These are phyloP conservation scores for Mortierella sp. DNA, from an alignment of 371 early-diverging fungal species.

Conservation along the genomic window DNA sequence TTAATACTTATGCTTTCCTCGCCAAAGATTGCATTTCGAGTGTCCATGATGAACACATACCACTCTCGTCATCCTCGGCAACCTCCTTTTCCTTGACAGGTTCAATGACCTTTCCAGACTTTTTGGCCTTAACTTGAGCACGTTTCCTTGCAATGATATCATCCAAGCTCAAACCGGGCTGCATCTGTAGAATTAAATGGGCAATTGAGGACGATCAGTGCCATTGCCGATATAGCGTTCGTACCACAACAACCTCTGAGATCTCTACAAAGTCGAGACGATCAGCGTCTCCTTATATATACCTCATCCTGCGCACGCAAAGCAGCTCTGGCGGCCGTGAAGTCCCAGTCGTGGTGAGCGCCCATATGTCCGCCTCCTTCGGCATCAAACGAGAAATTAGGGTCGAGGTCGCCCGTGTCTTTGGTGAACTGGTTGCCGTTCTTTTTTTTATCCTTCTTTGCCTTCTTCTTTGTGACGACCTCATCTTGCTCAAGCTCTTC, in stretches of 20 bases:
- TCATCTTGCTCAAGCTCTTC: constrained; percentile 54
- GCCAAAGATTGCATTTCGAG: neutral
- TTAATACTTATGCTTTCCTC: neutral
- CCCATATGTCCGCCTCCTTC: constrained; percentile 74
- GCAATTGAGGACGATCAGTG: neutral
- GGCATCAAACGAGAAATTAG: constrained; percentile 81
- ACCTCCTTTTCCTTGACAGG: constrained; percentile 52
- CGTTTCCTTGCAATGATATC: constrained; percentile 80
- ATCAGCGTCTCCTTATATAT: neutral
- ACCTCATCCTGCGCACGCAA: constrained; percentile 71
- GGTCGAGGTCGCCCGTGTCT: constrained; percentile 63
- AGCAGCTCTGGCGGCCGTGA: constrained; percentile 82
- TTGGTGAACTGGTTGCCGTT: constrained; percentile 52
- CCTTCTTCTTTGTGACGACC: constrained; percentile 54
- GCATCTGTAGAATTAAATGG: constrained; percentile 26
- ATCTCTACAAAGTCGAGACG: neutral
- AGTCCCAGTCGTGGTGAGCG: constrained; percentile 83
- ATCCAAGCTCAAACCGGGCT: constrained; percentile 63
- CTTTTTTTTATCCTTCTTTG: constrained; percentile 58
- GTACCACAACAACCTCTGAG: neutral
- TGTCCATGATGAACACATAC: constrained; percentile 2
- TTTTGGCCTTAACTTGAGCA: constrained; percentile 58
- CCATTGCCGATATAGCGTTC: neutral
- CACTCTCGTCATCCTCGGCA: constrained; percentile 54
- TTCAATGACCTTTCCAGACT: constrained; percentile 52